A percentile compares a stretch with the other conserved stretches of the same genome.
These are phyloP conservation scores for Suhomyces bokatorum DNA, from an alignment of 1,139 yeast species.

Conservation along the genomic window DNA sequence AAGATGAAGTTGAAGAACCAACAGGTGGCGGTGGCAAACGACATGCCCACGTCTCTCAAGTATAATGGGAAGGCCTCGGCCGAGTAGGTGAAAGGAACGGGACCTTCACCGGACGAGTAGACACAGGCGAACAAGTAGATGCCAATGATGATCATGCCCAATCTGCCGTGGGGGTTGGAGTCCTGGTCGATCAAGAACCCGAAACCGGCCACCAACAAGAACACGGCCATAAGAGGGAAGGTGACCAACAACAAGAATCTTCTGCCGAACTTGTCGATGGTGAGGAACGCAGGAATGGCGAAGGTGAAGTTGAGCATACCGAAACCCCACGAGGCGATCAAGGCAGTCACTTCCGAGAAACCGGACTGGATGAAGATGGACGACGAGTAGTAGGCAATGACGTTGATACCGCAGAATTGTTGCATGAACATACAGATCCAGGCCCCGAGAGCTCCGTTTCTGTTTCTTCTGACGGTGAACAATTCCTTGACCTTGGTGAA, in stretches of 20 bases:
- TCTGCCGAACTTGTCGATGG: constrained; percentile 81
- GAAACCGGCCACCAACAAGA: constrained; percentile 70
- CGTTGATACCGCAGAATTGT: constrained; percentile 90
- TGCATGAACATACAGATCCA: constrained; percentile 88
- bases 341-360: constrained; percentile 58
- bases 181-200: constrained; percentile 65
- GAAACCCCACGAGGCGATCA: constrained; percentile 83
- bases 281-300: constrained; percentile 81
- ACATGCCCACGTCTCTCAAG: constrained; percentile 84
- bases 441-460: constrained; percentile 80
- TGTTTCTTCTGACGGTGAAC: constrained; percentile 71
- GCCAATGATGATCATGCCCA: constrained; percentile 69
- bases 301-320: constrained; percentile 80
- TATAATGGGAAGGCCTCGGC: constrained; percentile 87
- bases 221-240: constrained; percentile 72
- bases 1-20: constrained; percentile 85
- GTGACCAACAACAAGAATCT: constrained; percentile 67
- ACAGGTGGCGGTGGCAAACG: constrained; percentile 78
- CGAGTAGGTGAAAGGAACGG: constrained; percentile 86
- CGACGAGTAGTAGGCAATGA: constrained; percentile 79
- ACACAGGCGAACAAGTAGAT: constrained; percentile 72
- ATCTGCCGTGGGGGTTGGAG: constrained; percentile 47
- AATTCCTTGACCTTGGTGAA: constrained; percentile 53
- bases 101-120: constrained; percentile 87
- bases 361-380: constrained; percentile 71